Conservation (phyloP, 495 filamentous ascomycete species). For the Glonium stellatum region DNA sequence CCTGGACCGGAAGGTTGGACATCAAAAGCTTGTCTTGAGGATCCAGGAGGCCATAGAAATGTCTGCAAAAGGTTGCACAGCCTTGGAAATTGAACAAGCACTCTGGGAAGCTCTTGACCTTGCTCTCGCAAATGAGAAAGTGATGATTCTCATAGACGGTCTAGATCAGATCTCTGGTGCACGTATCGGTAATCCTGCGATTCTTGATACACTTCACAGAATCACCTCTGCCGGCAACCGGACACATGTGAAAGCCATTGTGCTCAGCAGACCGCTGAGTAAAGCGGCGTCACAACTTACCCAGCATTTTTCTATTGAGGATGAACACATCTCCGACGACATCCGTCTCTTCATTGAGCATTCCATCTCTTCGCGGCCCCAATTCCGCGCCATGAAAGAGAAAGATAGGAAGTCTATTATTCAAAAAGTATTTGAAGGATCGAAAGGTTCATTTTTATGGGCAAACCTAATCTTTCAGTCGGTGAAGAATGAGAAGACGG, state of each 20-base stretch:
- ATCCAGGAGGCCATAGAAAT: constrained; percentile 12
- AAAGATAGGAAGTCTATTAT: constrained; percentile 9
- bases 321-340: constrained; percentile 1
- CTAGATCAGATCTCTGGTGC: constrained; percentile 19
- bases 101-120: constrained; percentile 45
- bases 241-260: constrained; percentile 16
- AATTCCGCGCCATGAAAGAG: constrained; percentile 15
- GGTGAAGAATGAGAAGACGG: constrained; percentile 40
- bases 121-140: constrained; percentile 10
- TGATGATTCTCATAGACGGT: constrained; percentile 20
- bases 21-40: constrained; percentile 5
- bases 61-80: constrained; percentile 3
- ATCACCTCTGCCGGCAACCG: constrained; percentile 10
- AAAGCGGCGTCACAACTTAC: constrained; percentile 13
- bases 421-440: constrained; percentile 31
- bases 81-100: constrained; percentile 21
- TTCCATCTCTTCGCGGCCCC: constrained; percentile 8
- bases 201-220: constrained; percentile 12
- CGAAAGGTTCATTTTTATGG: constrained; percentile 55
- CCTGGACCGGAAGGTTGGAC: constrained; percentile 22
- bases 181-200: constrained; percentile 20
- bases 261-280: constrained; percentile 20
- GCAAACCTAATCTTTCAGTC: constrained; percentile 47
- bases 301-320: constrained; percentile 10
- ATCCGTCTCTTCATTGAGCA: constrained; percentile 16